phyloP scores from a whole-genome alignment of 495 filamentous ascomycete genomes.

The Thermothielavioides terrestris region DNA sequence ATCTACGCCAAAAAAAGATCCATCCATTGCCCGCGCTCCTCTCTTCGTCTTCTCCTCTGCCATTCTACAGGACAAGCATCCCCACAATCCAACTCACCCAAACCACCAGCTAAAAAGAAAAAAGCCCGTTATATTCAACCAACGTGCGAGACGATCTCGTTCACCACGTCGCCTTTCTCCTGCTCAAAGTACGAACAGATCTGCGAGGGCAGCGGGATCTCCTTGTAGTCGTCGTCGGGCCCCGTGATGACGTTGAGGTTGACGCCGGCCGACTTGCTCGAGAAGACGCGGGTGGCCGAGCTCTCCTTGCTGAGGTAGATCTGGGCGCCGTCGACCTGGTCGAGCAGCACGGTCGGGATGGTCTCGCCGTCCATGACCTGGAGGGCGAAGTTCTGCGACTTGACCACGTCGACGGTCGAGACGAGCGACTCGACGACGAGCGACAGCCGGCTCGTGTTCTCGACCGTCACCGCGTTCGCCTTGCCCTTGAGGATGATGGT shows the following conservation, averaged over 20 bases:
- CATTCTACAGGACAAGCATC: too few relatives aligned
- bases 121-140: constrained; percentile 42
- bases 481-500: constrained; percentile 85
- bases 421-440: constrained; percentile 86
- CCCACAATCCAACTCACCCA: too few relatives aligned
- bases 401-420: constrained; percentile 86
- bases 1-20: too few relatives aligned
- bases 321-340: constrained; percentile 85
- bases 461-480: constrained; percentile 87
- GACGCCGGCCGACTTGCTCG: constrained; percentile 71
- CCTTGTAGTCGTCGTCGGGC: constrained; percentile 67
- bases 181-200: constrained; percentile 67
- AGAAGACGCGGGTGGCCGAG: constrained; percentile 69
- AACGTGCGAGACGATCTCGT: constrained; percentile 83
- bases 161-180: constrained; percentile 60
- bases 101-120: too few relatives aligned
- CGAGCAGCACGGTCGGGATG: constrained; percentile 78
- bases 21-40: too few relatives aligned
- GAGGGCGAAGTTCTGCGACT: constrained; percentile 81
- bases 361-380: constrained; percentile 62
- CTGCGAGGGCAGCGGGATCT: constrained; percentile 82
- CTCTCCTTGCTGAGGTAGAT: constrained; percentile 78
- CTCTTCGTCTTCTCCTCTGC: too few relatives aligned
- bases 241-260: constrained; percentile 75
- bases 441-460: constrained; percentile 76